Evolutionary conservation across 768 basidiomycete genomes (phyloP).

Genomic region (Mycena maculata): DNA sequence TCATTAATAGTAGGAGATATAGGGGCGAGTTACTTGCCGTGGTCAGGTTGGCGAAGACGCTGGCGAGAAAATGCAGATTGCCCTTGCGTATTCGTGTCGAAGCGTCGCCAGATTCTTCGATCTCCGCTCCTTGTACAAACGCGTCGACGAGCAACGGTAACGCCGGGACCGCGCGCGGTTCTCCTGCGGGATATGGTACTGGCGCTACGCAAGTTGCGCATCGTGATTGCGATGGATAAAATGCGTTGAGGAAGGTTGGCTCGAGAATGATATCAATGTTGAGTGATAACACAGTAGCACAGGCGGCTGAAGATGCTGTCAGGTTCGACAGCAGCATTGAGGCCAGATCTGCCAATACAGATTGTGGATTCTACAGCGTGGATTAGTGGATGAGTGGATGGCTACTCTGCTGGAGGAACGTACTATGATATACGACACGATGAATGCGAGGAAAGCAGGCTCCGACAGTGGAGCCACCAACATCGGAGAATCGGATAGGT

Average conservation of each 20-base stretch:
- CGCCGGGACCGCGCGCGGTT: conserved; percentile 66
- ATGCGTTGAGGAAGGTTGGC: conserved; percentile 59
- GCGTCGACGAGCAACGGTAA: conserved; percentile 91
- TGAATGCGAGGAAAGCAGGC: conserved; percentile 76
- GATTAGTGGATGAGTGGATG: conserved; percentile 10
- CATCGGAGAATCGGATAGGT: conserved; percentile 87
- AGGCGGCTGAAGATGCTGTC: conserved; percentile 77
- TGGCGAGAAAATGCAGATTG: conserved; percentile 89
- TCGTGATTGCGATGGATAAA: conserved; percentile 81
- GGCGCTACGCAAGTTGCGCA: conserved; percentile 84
- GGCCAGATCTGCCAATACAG: conserved; percentile 92
- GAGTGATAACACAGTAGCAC: conserved; percentile 70
- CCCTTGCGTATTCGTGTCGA: conserved; percentile 73
- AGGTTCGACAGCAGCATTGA: conserved; percentile 98
- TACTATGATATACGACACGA: conserved; percentile 92
- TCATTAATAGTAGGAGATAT: background rate
- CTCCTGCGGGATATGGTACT: conserved; percentile 72
- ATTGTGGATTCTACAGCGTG: conserved; percentile 79
- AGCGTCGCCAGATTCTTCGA: conserved; percentile 60
- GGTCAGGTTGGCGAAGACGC: conserved; percentile 93
- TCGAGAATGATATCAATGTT: conserved; percentile 72
- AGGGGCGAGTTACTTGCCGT: conserved; percentile 62
- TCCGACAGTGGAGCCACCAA: conserved; percentile 78
- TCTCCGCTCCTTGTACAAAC: conserved; percentile 79
- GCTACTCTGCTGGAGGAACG: conserved; percentile 42